Conservation (phyloP, 179 eudicot species). For the Corrigiola litoralis region DNA sequence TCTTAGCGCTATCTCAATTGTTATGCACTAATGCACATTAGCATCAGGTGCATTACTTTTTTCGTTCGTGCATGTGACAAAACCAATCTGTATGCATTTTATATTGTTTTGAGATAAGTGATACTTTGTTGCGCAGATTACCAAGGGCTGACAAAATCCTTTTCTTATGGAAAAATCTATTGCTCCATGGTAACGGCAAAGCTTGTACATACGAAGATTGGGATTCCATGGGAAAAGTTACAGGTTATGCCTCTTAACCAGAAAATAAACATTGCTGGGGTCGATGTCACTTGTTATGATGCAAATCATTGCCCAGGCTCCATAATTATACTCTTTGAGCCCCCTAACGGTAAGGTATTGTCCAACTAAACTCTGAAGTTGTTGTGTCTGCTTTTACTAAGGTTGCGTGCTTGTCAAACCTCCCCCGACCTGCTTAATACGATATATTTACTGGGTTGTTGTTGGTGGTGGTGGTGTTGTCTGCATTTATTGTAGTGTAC, state of each 20-base stretch:
- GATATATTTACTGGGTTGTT: no score
- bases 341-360: slow-evolving; percentile 80
- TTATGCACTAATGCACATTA: neutral
- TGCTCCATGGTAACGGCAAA: slow-evolving; percentile 86
- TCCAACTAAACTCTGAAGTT: slow-evolving; percentile 2
- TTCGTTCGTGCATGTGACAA: no score
- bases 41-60: no score
- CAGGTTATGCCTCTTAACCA: slow-evolving; percentile 71
- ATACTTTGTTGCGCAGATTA: slow-evolving; percentile 52
- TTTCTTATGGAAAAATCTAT: slow-evolving; percentile 75
- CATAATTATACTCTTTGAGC: slow-evolving; percentile 77
- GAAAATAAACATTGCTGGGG: slow-evolving; percentile 65
- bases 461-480: no score
- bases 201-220: slow-evolving; percentile 78
- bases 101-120: neutral
- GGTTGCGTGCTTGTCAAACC: no score
- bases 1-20: neutral
- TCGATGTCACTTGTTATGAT: slow-evolving; percentile 84
- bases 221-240: slow-evolving; percentile 73
- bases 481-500: no score
- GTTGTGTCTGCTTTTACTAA: neutral
- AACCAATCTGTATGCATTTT: no score
- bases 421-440: no score
- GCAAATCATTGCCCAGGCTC: slow-evolving; percentile 99
- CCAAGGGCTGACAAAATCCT: slow-evolving; percentile 82